These are phyloP conservation scores for Phytophthora chlamydospora DNA, from an alignment of 352 stramenopile genomes.

Conservation along the genomic window DNA sequence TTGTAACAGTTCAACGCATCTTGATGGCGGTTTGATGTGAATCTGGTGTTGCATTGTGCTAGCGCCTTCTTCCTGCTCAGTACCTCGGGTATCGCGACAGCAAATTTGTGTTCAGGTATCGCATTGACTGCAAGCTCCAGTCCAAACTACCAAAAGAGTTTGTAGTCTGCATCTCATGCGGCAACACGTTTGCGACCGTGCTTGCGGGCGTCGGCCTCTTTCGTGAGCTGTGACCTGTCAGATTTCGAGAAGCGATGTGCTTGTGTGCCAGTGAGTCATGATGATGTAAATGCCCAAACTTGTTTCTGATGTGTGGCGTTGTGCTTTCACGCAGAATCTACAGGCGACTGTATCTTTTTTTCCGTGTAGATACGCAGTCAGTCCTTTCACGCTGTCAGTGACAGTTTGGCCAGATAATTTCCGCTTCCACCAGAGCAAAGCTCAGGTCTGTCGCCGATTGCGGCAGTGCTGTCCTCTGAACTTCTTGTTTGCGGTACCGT, in stretches of 20 bases:
- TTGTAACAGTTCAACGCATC: background rate
- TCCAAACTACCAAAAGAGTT: background rate
- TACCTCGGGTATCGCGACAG: constrained; percentile 8
- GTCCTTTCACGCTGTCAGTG: constrained; percentile 7
- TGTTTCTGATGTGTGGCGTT: background rate
- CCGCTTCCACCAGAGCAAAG: constrained; percentile 17
- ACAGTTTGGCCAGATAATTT: constrained; percentile 20
- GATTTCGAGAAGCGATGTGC: background rate
- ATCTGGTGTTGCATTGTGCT: background rate
- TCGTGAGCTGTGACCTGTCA: constrained; percentile 11
- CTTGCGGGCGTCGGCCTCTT: background rate
- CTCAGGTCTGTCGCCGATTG: constrained; percentile 7
- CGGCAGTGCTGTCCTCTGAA: background rate
- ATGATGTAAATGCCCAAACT: background rate
- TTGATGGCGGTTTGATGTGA: no score
- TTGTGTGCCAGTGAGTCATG: constrained; percentile 17
- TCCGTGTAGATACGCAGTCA: background rate
- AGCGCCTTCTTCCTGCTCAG: constrained; percentile 20
- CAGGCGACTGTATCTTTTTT: constrained; percentile 14
- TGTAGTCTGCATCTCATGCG: constrained; percentile 6
- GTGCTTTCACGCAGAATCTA: constrained; percentile 11
- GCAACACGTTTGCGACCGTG: constrained; percentile 11
- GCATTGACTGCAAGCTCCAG: constrained; percentile 1
- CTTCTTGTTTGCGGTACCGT: background rate
- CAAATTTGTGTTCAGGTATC: constrained; percentile 23